Evolutionary conservation across 352 stramenopile species (phyloP).

Genomic region (Pythium sp.): DNA sequence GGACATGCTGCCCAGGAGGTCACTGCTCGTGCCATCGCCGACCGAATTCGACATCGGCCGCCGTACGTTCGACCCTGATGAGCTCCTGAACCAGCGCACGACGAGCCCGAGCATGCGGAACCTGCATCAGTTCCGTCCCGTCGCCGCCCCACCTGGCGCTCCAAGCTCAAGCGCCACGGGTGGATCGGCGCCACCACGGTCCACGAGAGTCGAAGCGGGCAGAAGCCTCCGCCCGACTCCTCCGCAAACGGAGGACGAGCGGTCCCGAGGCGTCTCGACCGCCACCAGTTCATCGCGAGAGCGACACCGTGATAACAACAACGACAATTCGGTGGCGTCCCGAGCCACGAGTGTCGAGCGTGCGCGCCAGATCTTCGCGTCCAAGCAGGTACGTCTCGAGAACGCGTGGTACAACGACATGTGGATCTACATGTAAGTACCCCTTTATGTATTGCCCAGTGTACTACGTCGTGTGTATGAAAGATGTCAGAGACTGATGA

Average conservation of each 20-base stretch:
- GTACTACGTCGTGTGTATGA: neutral
- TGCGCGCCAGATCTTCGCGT: slow-evolving; percentile 42
- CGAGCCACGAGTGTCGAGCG: slow-evolving; percentile 21
- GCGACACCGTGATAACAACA: neutral
- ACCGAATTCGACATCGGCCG: slow-evolving; percentile 20
- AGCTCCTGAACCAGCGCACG: slow-evolving; percentile 16
- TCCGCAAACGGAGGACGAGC: slow-evolving; percentile 14
- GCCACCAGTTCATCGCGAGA: slow-evolving; percentile 10
- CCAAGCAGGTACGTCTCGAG: slow-evolving; percentile 46
- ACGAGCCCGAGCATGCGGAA: slow-evolving; percentile 29
- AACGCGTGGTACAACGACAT: slow-evolving; percentile 41
- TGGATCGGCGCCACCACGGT: neutral
- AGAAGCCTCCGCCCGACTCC: slow-evolving; percentile 16
- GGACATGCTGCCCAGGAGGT: slow-evolving; percentile 29
- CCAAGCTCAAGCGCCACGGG: neutral
- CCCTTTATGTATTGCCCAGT: neutral
- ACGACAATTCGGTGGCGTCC: slow-evolving; percentile 6
- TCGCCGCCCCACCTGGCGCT: slow-evolving; percentile 13
- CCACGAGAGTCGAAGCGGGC: slow-evolving; percentile 1
- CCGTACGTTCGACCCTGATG: slow-evolving; percentile 29
- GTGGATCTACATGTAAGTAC: slow-evolving; percentile 59
- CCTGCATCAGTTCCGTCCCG: slow-evolving; percentile 33
- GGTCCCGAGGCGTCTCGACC: slow-evolving; percentile 17
- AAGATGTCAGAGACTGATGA: neutral
- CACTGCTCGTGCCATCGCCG: slow-evolving; percentile 24